Evolutionary conservation across 2,329 filamentous ascomycete species (phyloP).

Genomic region (Diaporthe destruens): DNA sequence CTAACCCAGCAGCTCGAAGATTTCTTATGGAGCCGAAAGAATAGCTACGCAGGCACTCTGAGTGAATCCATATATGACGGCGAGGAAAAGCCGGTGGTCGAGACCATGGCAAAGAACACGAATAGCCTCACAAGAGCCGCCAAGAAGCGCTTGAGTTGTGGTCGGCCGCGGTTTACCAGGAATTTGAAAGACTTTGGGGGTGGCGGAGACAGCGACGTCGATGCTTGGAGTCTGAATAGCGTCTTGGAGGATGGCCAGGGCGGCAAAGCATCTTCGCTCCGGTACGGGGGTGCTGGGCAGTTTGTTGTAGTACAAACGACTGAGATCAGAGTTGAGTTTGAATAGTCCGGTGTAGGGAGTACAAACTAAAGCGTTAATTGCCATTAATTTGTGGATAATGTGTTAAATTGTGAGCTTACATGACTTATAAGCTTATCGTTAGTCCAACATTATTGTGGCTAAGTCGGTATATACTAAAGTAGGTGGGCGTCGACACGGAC

Average conservation of each 20-base stretch:
- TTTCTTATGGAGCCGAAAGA: slow-evolving; percentile 7
- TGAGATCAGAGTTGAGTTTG: background rate
- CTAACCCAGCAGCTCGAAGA: slow-evolving; percentile 6
- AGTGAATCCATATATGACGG: background rate
- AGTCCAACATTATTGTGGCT: too few relatives aligned
- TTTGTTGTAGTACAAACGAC: slow-evolving; percentile 13
- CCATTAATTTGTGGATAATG: too few relatives aligned
- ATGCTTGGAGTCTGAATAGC: background rate
- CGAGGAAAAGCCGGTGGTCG: fast-evolving
- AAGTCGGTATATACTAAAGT: too few relatives aligned
- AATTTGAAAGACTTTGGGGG: fast-evolving
- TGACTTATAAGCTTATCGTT: too few relatives aligned
- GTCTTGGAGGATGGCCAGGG: background rate
- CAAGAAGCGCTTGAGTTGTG: background rate
- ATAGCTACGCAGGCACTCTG: background rate
- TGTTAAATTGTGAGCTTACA: too few relatives aligned
- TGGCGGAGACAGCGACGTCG: background rate
- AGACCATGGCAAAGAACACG: background rate
- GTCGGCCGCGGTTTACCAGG: fast-evolving
- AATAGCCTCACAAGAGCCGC: fast-evolving
- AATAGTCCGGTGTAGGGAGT: too few relatives aligned
- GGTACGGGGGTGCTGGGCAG: background rate
- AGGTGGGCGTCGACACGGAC: too few relatives aligned
- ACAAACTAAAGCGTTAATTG: too few relatives aligned
- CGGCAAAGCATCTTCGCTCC: background rate